Percentiles rank a stretch among this genome's conserved stretches.
Evolutionary conservation across 2,329 filamentous ascomycete species (phyloP).

Genomic region (Calonectria crousiana): DNA sequence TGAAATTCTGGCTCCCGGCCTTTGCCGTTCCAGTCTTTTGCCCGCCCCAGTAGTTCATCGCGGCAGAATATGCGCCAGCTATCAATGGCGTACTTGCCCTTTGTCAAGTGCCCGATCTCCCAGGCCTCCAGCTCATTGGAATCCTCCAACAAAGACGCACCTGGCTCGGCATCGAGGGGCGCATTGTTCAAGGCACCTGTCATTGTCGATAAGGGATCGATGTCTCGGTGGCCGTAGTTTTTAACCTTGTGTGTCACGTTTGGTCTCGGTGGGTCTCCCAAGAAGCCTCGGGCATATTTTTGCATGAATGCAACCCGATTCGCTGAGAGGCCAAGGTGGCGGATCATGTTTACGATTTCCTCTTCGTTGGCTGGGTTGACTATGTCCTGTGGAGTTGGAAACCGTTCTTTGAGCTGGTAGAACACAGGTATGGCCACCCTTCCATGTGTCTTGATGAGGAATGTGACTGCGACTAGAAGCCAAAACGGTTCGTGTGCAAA

Average conservation of each 20-base stretch:
- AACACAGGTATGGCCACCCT: conserved; percentile 81
- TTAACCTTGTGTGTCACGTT: conserved; percentile 67
- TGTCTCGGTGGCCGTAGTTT: conserved; percentile 58
- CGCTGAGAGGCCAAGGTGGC: conserved; percentile 77
- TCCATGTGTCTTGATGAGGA: conserved; percentile 85
- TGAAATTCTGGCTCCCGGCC: conserved; percentile 69
- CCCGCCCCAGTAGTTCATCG: conserved; percentile 77
- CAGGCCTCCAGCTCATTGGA: conserved; percentile 63
- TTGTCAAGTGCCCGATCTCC: conserved; percentile 89
- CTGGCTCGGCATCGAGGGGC: not conserved
- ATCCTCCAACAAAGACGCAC: conserved; percentile 9
- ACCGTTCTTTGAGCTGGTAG: conserved; percentile 74
- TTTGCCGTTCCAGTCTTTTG: conserved; percentile 74
- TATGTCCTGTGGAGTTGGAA: conserved; percentile 75
- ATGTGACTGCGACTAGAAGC: conserved; percentile 84
- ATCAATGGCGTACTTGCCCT: conserved; percentile 86
- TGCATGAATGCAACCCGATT: conserved; percentile 77
- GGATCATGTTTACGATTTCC: conserved; percentile 73
- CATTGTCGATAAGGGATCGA: conserved; percentile 33
- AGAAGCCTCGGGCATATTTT: conserved; percentile 77
- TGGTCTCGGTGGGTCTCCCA: conserved; percentile 70
- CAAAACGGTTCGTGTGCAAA: conserved; percentile 81
- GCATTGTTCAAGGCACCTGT: not conserved
- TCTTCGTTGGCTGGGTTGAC: conserved; percentile 61
- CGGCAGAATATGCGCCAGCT: conserved; percentile 96